These are phyloP conservation scores for Tricholoma terreum DNA, from an alignment of 768 basidiomycete species.

Conservation along the genomic window DNA sequence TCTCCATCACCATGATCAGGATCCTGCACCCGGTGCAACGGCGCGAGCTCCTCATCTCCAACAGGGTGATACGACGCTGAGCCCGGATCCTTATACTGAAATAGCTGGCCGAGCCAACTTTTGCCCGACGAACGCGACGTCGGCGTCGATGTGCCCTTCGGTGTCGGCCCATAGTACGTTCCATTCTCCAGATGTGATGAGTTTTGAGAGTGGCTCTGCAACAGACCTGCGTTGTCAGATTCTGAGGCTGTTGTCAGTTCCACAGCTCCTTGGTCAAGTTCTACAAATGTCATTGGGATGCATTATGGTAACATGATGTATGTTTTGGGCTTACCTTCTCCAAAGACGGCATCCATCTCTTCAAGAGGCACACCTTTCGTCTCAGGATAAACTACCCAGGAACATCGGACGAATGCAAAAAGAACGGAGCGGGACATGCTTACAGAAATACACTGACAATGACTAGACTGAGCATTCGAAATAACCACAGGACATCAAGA, in stretches of 20 bases:
- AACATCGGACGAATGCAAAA: neutral
- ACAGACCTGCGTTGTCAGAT: neutral
- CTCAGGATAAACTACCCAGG: constrained; percentile 69
- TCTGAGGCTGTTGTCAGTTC: neutral
- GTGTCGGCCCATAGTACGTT: constrained; percentile 13
- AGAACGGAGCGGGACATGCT: constrained; percentile 24
- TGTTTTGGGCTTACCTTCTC: constrained; percentile 60
- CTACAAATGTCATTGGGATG: neutral
- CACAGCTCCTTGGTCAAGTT: neutral
- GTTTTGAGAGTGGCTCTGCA: neutral
- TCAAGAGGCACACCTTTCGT: constrained; percentile 85
- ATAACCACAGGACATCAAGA: neutral
- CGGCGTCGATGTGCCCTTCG: neutral
- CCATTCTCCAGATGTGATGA: neutral
- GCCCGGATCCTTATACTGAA: neutral
- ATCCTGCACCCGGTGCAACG: constrained; percentile 6
- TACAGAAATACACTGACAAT: constrained; percentile 69
- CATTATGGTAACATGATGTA: neutral
- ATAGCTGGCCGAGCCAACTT: constrained; percentile 12
- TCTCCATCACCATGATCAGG: constrained; percentile 3
- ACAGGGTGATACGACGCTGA: constrained; percentile 10
- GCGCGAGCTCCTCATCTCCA: constrained; percentile 14
- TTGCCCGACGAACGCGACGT: neutral
- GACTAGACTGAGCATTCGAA: neutral
- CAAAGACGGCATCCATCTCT: constrained; percentile 88